Base-by-base conservation (phyloP, 805 yeast genomes). In the Ogataea angusta region DNA sequence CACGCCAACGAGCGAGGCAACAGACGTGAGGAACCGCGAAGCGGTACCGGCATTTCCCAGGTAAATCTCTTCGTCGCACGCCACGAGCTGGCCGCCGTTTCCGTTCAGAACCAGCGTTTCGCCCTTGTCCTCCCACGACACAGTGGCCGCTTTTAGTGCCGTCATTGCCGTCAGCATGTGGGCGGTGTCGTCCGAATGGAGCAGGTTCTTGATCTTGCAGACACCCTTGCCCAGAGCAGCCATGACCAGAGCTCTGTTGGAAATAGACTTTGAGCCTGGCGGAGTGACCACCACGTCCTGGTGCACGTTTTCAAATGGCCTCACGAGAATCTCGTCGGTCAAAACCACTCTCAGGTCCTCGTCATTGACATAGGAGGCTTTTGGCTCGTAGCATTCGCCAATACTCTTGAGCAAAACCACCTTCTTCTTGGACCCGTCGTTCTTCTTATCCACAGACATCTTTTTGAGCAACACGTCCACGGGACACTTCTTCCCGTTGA, bases 41-140 rank as follows among this genome's bases (percentile, higher is more conserved):
- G 99, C 98, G 31, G 99, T 93, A 51, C 99, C 99, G 1, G 99
- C 98, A 59, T 93, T 93, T 43, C 99, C 99, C 47, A 93, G 72
- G 64, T 88, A 93, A 42, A 93, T 69, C 47, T 80, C 84, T 38
- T 80, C 78, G 13, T 68, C 65, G 36, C 82, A 75, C 3, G 95
- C 82, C 22, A 69, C 54, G 47, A 87, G 63, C 22, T 78, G 67
- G 42, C 97, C 97, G 45, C 93, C 93, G 48, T 90, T 90, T 38
- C 91, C 90, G 36, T 79, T 77, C 22, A 91, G 78, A 33, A 91
- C 81, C 25, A 87, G 78, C 24, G 95, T 90, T 58, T 85, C 91
- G 45, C 97, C 98, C 56, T 85, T 82, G 51, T 88, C 91, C 59
- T 86, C 96, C 69, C 89, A 78, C 4, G 81, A 62, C 24, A 90